Evolutionary conservation across 495 filamentous ascomycete species (phyloP), one percentile per base, ranked within the genome.

Genomic region (Aspergillus funiculosus): DNA sequence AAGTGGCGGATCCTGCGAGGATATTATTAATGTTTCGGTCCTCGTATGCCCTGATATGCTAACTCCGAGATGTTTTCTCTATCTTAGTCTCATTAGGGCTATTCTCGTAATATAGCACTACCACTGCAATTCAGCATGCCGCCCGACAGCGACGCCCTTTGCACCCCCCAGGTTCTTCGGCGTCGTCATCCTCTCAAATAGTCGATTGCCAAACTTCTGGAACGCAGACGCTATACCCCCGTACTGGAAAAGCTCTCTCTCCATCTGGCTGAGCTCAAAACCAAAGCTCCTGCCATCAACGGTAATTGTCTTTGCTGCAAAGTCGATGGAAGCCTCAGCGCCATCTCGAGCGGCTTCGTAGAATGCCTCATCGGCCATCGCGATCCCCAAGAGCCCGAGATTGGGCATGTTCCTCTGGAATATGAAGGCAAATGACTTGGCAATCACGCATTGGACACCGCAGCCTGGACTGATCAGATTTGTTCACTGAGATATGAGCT

Each of bases 341-440:
- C 64, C 65, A 25, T 67, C 60, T 6, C 24, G 37, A 0, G 62
- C 68, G 6, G 54, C 35, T 5, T 63, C 53, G 35, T 61, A 70
- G 43, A 69, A 71, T 1, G 28, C 25, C 15, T 61, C 54, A 31
- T 70, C 60, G 0, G 26, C 17, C 6, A 73, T 56, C 1, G 43
- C 53, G 28, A 73, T 69, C 0, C 68, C 68, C 10, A 69, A 24
- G 0, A 73, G 50, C 2, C 69, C 67, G 0, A 73, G 39, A 31
- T 53, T 67, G 1, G 67, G 63, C 56, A 66, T 61, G 44, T 72
- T 71, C 0, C 68, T 15, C 18, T 37, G 15, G 13, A 17, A 71
- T 36, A 72, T 74, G 50, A 71, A 71, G 0, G 64, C 53, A 31
- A 67, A 72, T 2, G 62, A 66, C 28, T 57, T 59, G 6, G 68